Evolutionary conservation across 1,284 basidiomycete genomes (phyloP), one percentile per base, ranked within the genome.

Genomic region (Pseudozyma sp.): DNA sequence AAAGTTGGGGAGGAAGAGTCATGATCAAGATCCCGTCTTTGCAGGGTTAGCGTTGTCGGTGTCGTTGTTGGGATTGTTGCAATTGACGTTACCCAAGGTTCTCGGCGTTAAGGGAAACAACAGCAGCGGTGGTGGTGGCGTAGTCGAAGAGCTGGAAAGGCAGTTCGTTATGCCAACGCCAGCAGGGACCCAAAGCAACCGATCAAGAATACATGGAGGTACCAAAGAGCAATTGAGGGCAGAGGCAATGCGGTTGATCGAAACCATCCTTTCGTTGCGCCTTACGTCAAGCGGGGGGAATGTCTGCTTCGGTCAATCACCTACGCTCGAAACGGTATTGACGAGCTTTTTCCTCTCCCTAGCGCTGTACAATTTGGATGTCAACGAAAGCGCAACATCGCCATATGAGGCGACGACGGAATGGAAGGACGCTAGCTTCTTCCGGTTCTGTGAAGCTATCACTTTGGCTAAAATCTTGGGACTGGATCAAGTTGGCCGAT

Each of bases 391-490:
- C 14, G 59, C 42, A 5, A 43, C 55, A 21, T 48, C 61, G 44
- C 48, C 55, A 19, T 50, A 66, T 38, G 25, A 31, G 25, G 25
- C 25, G 3, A 31, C 25, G 25, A 53, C 56, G 52, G 57, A 58
- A 38, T 69, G 62, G 68, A 65, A 56, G 40, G 70, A 68, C 44
- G 67, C 58, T 16, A 66, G 51, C 38, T 76, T 62, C 55, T 70
- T 70, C 42, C 63, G 59, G 43, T 78, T 73, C 36, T 76, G 59
- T 44, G 71, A 76, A 57, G 72, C 76, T 19, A 52, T 80, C 21
- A 76, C 78, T 6, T 56, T 80, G 5, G 78, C 70, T 19, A 77
- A 78, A 51, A 69, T 80, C 31, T 13, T 76, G 16, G 67, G 72
- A 0, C 18, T 80, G 47, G 73, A 80, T 21, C 49, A 52, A 13